Evolutionary conservation across 177 flowering plant species (phyloP), one percentile per base, ranked within the genome.

Genomic region (Tripterygium wilfordii): DNA sequence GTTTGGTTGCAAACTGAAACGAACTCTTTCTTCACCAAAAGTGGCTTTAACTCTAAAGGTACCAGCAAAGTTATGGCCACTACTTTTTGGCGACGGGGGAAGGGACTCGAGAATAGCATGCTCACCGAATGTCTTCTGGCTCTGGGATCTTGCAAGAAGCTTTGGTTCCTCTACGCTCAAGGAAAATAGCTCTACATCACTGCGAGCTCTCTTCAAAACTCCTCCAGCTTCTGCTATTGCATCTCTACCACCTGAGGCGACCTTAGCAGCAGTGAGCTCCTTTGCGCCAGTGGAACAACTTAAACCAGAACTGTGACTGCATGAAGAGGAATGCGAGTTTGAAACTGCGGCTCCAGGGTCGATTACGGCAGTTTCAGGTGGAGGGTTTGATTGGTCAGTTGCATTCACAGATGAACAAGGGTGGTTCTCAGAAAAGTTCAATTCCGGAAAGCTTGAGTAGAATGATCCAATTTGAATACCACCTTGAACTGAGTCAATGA

Each of bases 401-500:
- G 31, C 45, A 48, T 62, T 66, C 3, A 60, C 19, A 16, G 67
- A 38, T 24, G 77, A 46, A 47, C 63, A 57, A 23, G 54, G 69
- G 51, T 52, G 65, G 36, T 54, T 51, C 42, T 61, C 72, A 16
- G 87, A 64, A 44, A 56, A 72, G 52, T 66, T 67, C 48, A 82
- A 45, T 30, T 82, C 79, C 12, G 94, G 91, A 54, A 82, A 84
- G 60, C 64, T 79, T 15, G 77, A 48, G 53, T 87, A 84, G 42
- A 82, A 72, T 18, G 88, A 77, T 15, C 76, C 70, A 12, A 89
- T 68, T 45, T 76, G 76, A 38, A 84, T 69, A 51, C 74, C 75
- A 29, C 90, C 88, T 49, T 82, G 78, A 25, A 86, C 95, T 13
- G 97, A 86, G 56, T 87, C 85, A 10, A 89, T 78, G 36, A 84